phyloP scores from a whole-genome alignment of 176 grass and related monocot species.

The Triticum monococcum region DNA sequence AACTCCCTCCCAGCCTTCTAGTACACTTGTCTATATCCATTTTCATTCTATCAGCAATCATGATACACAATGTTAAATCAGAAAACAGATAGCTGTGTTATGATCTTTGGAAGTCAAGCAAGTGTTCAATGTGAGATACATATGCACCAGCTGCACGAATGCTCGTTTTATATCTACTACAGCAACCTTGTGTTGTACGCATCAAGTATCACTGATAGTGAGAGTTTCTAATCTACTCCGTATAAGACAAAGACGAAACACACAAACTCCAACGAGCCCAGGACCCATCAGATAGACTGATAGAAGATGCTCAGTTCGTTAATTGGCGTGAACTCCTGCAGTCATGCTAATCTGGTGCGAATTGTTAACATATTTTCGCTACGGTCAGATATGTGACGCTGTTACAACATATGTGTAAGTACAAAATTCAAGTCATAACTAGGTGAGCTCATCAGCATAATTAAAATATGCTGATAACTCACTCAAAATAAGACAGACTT shows the following conservation, averaged over 20 bases:
- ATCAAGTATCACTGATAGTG: neutral
- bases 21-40: neutral
- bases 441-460: neutral
- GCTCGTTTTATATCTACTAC: neutral
- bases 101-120: neutral
- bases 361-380: neutral
- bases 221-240: neutral
- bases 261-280: neutral
- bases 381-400: neutral
- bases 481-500: conserved; percentile 18
- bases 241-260: neutral
- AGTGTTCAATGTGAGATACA: neutral
- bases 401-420: neutral
- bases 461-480: neutral
- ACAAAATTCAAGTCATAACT: neutral
- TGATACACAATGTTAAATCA: neutral
- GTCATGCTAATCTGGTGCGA: neutral
- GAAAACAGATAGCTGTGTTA: neutral
- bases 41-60: neutral
- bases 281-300: neutral
- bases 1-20: neutral
- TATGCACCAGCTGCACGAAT: neutral
- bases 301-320: neutral
- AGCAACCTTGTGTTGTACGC: neutral
- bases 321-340: neutral